Conservation (phyloP, 1,284 basidiomycete species). For the Ustilago shanxiensis region DNA sequence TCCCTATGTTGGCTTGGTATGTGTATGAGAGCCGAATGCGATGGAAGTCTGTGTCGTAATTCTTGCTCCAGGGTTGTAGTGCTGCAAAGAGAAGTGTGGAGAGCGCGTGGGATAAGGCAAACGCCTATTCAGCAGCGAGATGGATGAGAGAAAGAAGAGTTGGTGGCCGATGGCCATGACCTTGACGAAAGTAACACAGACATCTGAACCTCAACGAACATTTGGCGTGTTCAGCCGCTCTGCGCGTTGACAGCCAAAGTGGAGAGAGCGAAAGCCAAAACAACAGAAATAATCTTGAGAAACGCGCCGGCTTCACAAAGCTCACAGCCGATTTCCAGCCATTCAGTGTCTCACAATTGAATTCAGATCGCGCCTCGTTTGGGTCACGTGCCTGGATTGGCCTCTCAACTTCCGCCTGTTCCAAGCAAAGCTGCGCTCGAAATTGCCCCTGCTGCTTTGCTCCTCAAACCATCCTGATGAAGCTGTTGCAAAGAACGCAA, state of each 20-base stretch:
- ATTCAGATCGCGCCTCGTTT: constrained; percentile 22
- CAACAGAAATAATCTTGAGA: constrained; percentile 6
- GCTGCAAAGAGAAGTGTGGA: background rate
- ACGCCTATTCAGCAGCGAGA: constrained; percentile 1
- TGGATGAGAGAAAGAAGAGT: background rate
- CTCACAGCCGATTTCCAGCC: background rate
- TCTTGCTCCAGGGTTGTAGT: background rate
- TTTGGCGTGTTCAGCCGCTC: background rate
- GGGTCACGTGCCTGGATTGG: constrained; percentile 28
- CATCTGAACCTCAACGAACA: background rate
- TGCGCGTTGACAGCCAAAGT: background rate
- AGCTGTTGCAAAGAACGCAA: background rate
- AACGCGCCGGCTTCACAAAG: background rate
- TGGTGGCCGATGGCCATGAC: background rate
- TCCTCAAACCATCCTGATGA: constrained; percentile 1
- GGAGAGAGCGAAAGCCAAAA: background rate
- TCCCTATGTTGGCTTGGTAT: background rate
- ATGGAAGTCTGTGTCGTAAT: background rate
- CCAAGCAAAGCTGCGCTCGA: background rate
- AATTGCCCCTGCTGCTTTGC: background rate
- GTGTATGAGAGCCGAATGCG: too few relatives aligned
- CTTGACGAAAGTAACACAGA: constrained; percentile 8
- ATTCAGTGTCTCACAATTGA: background rate
- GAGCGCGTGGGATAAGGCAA: background rate
- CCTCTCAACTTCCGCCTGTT: background rate